Evolutionary conservation across 805 yeast genomes (phyloP), one percentile per base, ranked within the genome.

Genomic region (Zygoascus bituminiphila): DNA sequence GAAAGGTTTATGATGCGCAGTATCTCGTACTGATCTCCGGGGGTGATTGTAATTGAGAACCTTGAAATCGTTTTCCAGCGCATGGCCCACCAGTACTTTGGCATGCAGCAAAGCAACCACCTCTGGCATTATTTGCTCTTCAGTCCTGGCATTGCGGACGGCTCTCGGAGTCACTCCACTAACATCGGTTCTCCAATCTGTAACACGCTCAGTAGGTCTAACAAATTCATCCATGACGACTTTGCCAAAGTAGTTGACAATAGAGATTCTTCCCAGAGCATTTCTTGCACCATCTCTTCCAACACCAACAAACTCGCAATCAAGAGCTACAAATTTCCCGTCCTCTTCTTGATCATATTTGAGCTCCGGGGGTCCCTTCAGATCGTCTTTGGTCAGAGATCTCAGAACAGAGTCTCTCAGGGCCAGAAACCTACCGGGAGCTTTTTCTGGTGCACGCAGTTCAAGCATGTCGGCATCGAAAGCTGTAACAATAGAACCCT

Each of bases 221-320:
- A 89, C 96, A 67, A 73, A 89, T 35, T 74, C 68, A 63, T 89
- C 97, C 52, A 82, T 70, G 0, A 89, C 60, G 0, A 78, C 72
- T 54, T 77, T 76, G 0, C 97, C 96, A 59, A 77, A 82, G 62
- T 73, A 87, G 61, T 89, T 88, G 2, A 89, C 96, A 10, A 89
- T 69, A 0, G 96, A 87, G 0, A 88, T 93, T 55, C 97, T 73
- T 0, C 95, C 97, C 14, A 89, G 69, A 1, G 81, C 91, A 4
- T 88, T 79, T 33, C 59, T 58, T 8, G 62, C 51, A 5, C 94
- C 94, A 8, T 79, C 81, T 4, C 75, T 77, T 0, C 96, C 96
- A 1, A 84, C 82, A 9, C 96, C 96, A 1, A 89, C 97, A 70
- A 89, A 88, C 58, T 89, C 98, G 69, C 97, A 88, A 65, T 89